Base-by-base conservation (phyloP, 169 alveolate species). In the Plasmodium sp. region DNA sequence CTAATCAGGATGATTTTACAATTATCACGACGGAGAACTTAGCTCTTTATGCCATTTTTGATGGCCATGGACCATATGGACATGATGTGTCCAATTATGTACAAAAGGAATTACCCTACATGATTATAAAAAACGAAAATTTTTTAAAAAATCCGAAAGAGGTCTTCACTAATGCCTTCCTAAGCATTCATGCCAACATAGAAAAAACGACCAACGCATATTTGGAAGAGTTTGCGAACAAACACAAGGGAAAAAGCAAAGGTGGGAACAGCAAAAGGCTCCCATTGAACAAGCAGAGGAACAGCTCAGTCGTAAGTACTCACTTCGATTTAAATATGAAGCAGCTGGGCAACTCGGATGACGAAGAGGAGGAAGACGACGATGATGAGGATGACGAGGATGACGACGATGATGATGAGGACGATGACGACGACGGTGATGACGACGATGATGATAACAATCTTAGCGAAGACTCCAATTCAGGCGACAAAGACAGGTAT, bases 61-160 rank as follows among this genome's bases (percentile, higher is more conserved):
- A 98, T 88, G 99, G 99, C 16, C 99, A 97, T 95, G 99, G 99
- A 2, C 98, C 98, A 5, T 96, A 91, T 94, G 99, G 99, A 14
- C 99, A 98, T 93, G 97, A 97, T 83, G 97, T 97, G 41, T 94
- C 98, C 48, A 92, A 88, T 79, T 97, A 94, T 88, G 97, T 97
- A 5, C 97, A 98, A 81, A 94, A 95, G 56, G 85, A 90, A 81
- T 84, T 97, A 92, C 98, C 98, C 33, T 90, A 90, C 31, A 90
- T 81, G 91, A 90, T 90, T 90, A 90, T 90, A 51, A 81, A 67
- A 39, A 72, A 90, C 34, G 91, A 90, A 41, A 67, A 90, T 31
- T 80, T 90, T 90, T 90, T 90, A 90, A 90, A 39, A 81, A 90
- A 90, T 81, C 94, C 94, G 22, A 81, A 90, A 39, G 83, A 90